A percentile compares a stretch with the other conserved stretches of the same genome.
These are phyloP conservation scores for Penicillium nucicola DNA, from an alignment of 495 filamentous ascomycete species.

Conservation along the genomic window DNA sequence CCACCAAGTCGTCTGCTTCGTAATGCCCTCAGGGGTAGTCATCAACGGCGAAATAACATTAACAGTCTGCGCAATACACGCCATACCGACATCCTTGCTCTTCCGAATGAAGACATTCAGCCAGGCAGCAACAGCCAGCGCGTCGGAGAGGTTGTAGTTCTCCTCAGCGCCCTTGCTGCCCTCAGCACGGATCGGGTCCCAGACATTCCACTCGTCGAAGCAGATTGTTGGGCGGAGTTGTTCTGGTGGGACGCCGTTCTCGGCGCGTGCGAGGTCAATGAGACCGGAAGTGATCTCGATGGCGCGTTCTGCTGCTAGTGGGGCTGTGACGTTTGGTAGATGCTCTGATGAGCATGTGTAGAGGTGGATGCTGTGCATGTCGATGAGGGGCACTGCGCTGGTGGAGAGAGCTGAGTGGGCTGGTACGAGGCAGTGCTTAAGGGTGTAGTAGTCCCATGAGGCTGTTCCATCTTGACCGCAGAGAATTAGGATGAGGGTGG, in stretches of 20 bases:
- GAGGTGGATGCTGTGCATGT: slow-evolving; percentile 70
- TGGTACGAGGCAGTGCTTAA: slow-evolving; percentile 57
- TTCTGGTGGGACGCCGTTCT: slow-evolving; percentile 55
- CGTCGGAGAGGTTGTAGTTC: slow-evolving; percentile 71
- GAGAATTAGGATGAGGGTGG: slow-evolving; percentile 61
- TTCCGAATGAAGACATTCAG: slow-evolving; percentile 80
- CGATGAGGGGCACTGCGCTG: slow-evolving; percentile 54
- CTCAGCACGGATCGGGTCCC: slow-evolving; percentile 71
- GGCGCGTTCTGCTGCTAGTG: slow-evolving; percentile 67
- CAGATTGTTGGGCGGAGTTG: slow-evolving; percentile 65
- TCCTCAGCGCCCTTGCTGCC: slow-evolving; percentile 68
- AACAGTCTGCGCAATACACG: slow-evolving; percentile 75
- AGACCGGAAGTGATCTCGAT: slow-evolving; percentile 66
- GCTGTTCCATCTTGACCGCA: slow-evolving; percentile 67
- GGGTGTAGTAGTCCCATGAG: slow-evolving; percentile 69
- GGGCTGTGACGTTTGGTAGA: slow-evolving; percentile 61
- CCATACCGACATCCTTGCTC: slow-evolving; percentile 69
- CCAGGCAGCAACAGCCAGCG: slow-evolving; percentile 69
- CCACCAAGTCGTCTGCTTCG: slow-evolving; percentile 78
- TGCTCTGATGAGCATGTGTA: slow-evolving; percentile 61
- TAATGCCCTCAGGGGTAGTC: slow-evolving; percentile 59
- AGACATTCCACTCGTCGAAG: slow-evolving; percentile 87
- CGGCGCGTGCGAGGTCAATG: slow-evolving; percentile 73
- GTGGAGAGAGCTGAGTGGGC: slow-evolving; percentile 38
- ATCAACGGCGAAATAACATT: slow-evolving; percentile 78